phyloP scores from a whole-genome alignment of 352 stramenopile genomes.

The Blastocystis sp. region DNA sequence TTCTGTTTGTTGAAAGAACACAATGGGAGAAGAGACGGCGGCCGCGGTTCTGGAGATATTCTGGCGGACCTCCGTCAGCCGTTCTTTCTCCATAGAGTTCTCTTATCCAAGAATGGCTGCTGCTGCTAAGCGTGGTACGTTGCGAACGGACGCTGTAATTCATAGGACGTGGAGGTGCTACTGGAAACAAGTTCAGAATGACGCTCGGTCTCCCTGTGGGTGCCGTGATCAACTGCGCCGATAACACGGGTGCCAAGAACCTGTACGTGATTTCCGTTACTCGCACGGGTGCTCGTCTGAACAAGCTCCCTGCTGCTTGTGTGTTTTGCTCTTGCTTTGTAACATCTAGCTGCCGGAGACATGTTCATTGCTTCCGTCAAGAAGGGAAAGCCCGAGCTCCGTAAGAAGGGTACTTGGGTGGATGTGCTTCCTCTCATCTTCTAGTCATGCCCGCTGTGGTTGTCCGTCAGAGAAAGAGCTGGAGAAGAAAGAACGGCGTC shows the following conservation, averaged over 20 bases:
- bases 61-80: too few relatives aligned
- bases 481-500: conserved; percentile 93
- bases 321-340: neutral
- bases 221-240: conserved; percentile 98
- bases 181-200: conserved; percentile 96
- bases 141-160: neutral
- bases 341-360: conserved; percentile 75
- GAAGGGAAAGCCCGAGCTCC: conserved; percentile 99
- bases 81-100: too few relatives aligned
- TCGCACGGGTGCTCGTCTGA: conserved; percentile 94
- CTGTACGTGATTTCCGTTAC: conserved; percentile 98
- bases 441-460: conserved; percentile 94
- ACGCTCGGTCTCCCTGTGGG: conserved; percentile 92
- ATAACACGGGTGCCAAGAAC: conserved; percentile 99
- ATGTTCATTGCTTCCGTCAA: conserved; percentile 99
- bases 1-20: neutral
- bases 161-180: conserved; percentile 80
- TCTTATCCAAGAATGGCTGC: too few relatives aligned
- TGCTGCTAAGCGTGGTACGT: conserved; percentile 42
- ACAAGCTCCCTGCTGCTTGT: conserved; percentile 87
- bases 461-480: conserved; percentile 96
- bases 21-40: neutral
- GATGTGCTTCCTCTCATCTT: conserved; percentile 6
- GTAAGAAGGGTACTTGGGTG: conserved; percentile 82
- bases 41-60: too few relatives aligned